Evolutionary conservation across 2,329 filamentous ascomycete species (phyloP), one percentile per base, ranked within the genome.

Genomic region (Apiospora sp.): DNA sequence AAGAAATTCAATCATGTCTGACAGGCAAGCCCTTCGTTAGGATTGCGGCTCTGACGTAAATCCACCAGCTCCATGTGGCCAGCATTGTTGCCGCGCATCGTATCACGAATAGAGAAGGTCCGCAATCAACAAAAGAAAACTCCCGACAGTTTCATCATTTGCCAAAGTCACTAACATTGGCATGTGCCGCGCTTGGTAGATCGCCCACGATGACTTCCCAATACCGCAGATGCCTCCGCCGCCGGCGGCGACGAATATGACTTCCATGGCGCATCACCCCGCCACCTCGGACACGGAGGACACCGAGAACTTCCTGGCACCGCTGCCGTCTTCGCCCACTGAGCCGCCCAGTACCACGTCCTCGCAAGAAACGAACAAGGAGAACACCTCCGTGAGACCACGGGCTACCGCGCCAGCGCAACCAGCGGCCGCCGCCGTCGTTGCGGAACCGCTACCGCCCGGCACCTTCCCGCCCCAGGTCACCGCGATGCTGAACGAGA

Each of bases 141-240:
- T 10, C 67, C 34, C 14, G 43, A 30, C 4, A 24, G 46, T 4
- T 12, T 14, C 41, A 3, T 34, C n/a, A 14, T 13, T 27, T 76
- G 51, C 74, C 75, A 44, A 48, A 46, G 2, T 46, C 46, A 14
- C 67, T 68, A 43, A 61, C 46, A 41, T 73, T 74, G 48, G 74
- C 69, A 70, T 14, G 43, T 46, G 48, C 51, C 49, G 4, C 48
- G 34, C 67, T 70, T 69, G 72, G 71, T 73, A 97, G 94, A 96
- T 95, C 76, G 89, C 93, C 54, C 89, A 90, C 81, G 87, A 91
- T 80, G 91, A 92, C 70, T 98, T 97, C 78, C 91, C 93, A 58
- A 92, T 92, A 77, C 93, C 93, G 14, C 86, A 85, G 71, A 83
- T 90, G 70, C 87, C 88, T 46, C 83, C 84, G 22, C 83, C 84